Evolutionary conservation across 2,329 filamentous ascomycete species (phyloP), one percentile per base, ranked within the genome.

Genomic region (Hymenoscyphus infarciens): DNA sequence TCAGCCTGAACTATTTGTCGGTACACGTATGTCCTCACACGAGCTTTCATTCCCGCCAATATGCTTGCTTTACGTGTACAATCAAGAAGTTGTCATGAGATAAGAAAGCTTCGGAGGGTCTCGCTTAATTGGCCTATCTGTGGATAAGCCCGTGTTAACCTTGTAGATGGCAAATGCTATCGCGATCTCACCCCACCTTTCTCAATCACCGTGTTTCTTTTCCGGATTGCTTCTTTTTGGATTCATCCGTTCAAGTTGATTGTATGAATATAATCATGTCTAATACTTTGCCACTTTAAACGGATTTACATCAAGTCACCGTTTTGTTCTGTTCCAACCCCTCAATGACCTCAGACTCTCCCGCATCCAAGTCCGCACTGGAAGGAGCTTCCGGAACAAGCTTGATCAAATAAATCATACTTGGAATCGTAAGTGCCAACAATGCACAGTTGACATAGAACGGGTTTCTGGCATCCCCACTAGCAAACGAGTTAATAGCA

Each of bases 401-500:
- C 19, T 38, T 35, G 16, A 67, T 66, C 7, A 67, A 38, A 19
- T 53, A 39, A 49, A 64, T 57, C 33, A 67, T 63, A 49, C 62
- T 64, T 13, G 66, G 66, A 33, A 67, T 57, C 13, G 59, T 49
- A 5, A 61, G 45, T 3, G 57, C 58, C 25, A 67, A 56, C 6
- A 67, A 7, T 11, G 45, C 64, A 42, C 64, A 66, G 53, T 67
- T 67, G 10, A 67, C 64, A 42, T 66, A 67, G 31, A 67, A 64
- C 5, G 64, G 61, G 27, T 61, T 62, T 16, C 65, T 56, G 8
- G 65, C 54, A 54, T 67, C 65, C 27, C 45, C 63, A 2, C 52
- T 35, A 7, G 53, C 29, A 56, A 66, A 66, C 0, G 73, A 73
- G 61, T 74, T 74, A 56, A 74, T 69, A 0, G 68, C 68, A 25